Percentiles rank a stretch among this genome's conserved stretches.
Conservation (phyloP, 306 rosid species). For the Cicer bijugum region DNA sequence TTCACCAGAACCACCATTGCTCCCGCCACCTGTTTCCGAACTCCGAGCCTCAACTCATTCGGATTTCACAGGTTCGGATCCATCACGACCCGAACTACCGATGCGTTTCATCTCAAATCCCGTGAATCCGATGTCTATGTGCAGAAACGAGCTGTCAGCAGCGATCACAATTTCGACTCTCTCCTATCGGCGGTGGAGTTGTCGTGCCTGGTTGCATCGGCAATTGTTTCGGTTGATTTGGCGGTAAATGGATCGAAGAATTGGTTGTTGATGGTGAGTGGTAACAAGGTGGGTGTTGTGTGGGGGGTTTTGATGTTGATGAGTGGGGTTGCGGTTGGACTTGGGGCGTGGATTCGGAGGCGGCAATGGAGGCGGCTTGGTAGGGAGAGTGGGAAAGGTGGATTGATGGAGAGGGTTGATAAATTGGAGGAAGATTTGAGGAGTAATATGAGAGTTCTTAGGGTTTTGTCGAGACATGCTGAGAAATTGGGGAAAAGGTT, state of each 20-base stretch:
- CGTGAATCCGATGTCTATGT: constrained; percentile 41
- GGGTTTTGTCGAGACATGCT: constrained; percentile 75
- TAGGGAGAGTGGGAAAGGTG: constrained; percentile 50
- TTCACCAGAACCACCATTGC: constrained; percentile 4
- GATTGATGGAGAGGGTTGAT: constrained; percentile 63
- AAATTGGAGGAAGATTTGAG: constrained; percentile 76
- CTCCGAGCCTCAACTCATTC: constrained; percentile 32
- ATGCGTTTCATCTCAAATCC: constrained; percentile 16
- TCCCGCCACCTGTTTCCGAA: constrained; percentile 34
- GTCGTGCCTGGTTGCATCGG: constrained; percentile 61
- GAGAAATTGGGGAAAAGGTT: constrained; percentile 82
- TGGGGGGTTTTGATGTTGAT: constrained; percentile 55
- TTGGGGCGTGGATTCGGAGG: constrained; percentile 69
- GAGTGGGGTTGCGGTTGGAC: constrained; percentile 48
- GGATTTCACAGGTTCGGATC: constrained; percentile 21
- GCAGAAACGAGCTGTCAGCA: constrained; percentile 19
- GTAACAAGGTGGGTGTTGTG: constrained; percentile 38
- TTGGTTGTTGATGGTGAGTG: constrained; percentile 44
- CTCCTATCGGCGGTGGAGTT: constrained; percentile 60
- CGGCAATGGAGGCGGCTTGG: constrained; percentile 66
- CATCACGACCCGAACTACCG: constrained; percentile 18
- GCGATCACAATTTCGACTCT: constrained; percentile 56
- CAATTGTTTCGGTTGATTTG: constrained; percentile 45
- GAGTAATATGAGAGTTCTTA: constrained; percentile 56
- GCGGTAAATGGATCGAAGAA: constrained; percentile 50